phyloP scores from a whole-genome alignment of 139 green algal species.

The Chlorella sp. region DNA sequence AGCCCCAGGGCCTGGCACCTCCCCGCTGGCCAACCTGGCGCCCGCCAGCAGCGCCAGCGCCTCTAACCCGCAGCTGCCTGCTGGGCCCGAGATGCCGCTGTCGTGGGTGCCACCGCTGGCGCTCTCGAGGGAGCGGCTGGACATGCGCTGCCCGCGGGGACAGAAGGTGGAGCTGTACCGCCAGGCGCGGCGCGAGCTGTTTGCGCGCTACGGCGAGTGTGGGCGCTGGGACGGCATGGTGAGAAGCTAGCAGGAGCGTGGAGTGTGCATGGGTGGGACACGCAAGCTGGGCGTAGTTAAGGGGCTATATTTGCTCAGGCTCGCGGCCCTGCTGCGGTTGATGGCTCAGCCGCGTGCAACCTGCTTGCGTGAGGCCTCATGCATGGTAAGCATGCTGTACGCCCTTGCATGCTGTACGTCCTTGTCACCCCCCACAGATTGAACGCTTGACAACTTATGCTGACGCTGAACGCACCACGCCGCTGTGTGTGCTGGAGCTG shows the following conservation, averaged over 20 bases:
- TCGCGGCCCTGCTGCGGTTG: no score
- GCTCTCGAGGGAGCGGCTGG: slow-evolving; percentile 76
- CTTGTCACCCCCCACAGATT: neutral
- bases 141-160: slow-evolving; percentile 80
- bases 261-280: no score
- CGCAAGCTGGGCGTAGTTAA: no score
- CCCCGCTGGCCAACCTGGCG: neutral
- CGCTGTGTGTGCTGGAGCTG: slow-evolving; percentile 40
- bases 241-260: neutral
- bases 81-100: slow-evolving; percentile 65
- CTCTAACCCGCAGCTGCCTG: neutral
- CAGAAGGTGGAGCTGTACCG: slow-evolving; percentile 65
- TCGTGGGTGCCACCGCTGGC: slow-evolving; percentile 78
- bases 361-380: neutral
- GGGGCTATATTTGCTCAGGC: no score
- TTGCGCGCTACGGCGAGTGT: slow-evolving; percentile 83
- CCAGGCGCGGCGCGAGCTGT: slow-evolving; percentile 74
- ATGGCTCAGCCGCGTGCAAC: no score
- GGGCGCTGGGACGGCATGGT: slow-evolving; percentile 83
- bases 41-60: neutral
- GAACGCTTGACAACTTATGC: slow-evolving; percentile 24
- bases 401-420: no score
- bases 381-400: neutral
- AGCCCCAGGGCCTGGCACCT: neutral
- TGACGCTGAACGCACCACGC: slow-evolving; percentile 39